Conservation (phyloP, 2,329 filamentous ascomycete species). For the Onygenales sp. region DNA sequence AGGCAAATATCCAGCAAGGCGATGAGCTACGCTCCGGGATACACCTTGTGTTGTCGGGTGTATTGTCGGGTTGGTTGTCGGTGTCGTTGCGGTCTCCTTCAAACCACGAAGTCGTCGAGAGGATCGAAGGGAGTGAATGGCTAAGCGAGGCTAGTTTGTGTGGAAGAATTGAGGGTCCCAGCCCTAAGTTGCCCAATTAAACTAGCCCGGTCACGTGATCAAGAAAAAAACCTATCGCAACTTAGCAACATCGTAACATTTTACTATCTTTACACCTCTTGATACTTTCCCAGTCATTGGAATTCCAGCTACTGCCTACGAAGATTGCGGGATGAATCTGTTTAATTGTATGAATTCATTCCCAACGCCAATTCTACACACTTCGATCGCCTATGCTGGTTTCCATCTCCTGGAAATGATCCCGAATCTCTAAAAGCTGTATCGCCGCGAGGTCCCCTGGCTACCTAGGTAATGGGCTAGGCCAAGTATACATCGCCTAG, state of each 20-base stretch:
- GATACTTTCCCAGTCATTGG: too few relatives aligned
- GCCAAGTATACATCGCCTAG: too few relatives aligned
- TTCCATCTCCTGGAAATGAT: too few relatives aligned
- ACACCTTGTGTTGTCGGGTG: slow-evolving; percentile 27
- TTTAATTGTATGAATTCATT: too few relatives aligned
- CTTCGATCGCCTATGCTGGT: too few relatives aligned
- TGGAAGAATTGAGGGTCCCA: slow-evolving; percentile 26
- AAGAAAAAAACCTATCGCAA: neutral
- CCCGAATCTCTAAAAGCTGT: too few relatives aligned
- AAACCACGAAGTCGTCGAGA: slow-evolving; percentile 29
- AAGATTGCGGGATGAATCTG: too few relatives aligned
- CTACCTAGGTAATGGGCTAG: too few relatives aligned
- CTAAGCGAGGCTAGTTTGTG: slow-evolving; percentile 35
- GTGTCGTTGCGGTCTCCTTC: slow-evolving; percentile 26
- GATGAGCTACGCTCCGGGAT: slow-evolving; percentile 33
- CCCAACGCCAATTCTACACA: too few relatives aligned
- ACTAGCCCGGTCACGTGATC: slow-evolving; percentile 17
- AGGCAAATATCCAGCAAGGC: slow-evolving; percentile 32
- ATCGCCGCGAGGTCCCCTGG: too few relatives aligned
- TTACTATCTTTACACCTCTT: too few relatives aligned
- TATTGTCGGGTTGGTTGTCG: slow-evolving; percentile 40
- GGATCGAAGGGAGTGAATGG: slow-evolving; percentile 16
- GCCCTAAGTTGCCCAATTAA: slow-evolving; percentile 29
- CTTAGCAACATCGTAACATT: neutral
- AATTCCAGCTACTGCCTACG: too few relatives aligned